A percentile compares a stretch with the other conserved stretches of the same genome.
Evolutionary conservation across 768 basidiomycete genomes (phyloP).

Genomic region (Kwoniella shandongensis): DNA sequence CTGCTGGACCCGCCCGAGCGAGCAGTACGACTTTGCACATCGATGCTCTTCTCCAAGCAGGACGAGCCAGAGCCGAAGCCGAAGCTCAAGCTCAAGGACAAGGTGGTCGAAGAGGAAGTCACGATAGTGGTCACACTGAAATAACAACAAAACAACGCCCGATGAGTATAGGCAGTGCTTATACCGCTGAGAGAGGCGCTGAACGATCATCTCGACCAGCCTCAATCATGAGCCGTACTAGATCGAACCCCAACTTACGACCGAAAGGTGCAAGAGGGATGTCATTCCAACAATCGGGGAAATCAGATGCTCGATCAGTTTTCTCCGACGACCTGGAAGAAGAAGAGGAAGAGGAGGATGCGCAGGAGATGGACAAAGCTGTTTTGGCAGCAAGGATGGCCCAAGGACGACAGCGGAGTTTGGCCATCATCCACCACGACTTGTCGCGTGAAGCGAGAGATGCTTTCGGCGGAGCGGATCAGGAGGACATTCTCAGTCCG

Average conservation of each 20-base stretch:
- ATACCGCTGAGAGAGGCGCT: constrained; percentile 16
- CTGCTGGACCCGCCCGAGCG: constrained; percentile 29
- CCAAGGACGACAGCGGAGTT: constrained; percentile 42
- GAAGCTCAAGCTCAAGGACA: constrained; percentile 12
- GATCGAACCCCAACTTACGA: constrained; percentile 18
- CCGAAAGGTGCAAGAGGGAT: constrained; percentile 26
- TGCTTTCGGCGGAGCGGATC: constrained; percentile 2
- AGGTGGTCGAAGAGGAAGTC: constrained; percentile 3
- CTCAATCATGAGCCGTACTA: constrained; percentile 8
- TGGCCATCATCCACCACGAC: constrained; percentile 35
- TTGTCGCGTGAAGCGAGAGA: constrained; percentile 21
- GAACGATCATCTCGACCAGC: not conserved
- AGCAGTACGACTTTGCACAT: constrained; percentile 44
- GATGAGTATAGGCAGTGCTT: constrained; percentile 33
- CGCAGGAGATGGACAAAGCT: constrained; percentile 26
- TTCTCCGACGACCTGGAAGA: constrained; percentile 16
- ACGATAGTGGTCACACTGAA: no score
- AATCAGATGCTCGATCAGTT: constrained; percentile 11
- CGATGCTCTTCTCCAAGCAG: constrained; percentile 34
- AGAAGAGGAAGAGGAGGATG: constrained; percentile 25
- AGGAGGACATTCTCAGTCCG: constrained; percentile 8
- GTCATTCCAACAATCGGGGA: constrained; percentile 34
- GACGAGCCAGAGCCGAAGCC: constrained; percentile 32
- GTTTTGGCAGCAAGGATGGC: constrained; percentile 35
- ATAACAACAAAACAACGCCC: constrained; percentile 14